These are phyloP conservation scores for Aaosphaeria arxii DNA, from an alignment of 2,329 filamentous ascomycete genomes.

Conservation along the genomic window DNA sequence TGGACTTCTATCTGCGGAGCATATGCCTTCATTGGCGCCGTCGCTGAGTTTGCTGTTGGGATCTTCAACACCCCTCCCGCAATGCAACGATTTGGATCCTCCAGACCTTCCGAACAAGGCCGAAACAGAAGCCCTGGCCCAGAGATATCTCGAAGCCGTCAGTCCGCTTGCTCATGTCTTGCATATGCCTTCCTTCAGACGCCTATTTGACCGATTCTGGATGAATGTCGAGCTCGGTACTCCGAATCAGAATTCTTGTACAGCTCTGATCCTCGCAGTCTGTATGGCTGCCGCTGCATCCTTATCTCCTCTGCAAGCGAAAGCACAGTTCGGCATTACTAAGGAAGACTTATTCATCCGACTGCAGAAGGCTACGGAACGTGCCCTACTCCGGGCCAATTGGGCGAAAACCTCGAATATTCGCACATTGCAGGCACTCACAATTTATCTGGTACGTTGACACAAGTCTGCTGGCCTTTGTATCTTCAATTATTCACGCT, in stretches of 20 bases:
- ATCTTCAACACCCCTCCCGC: slow-evolving; percentile 24
- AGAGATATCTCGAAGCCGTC: slow-evolving; percentile 34
- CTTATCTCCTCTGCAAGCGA: slow-evolving; percentile 36
- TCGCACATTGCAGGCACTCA: slow-evolving; percentile 34
- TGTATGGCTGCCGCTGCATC: slow-evolving; percentile 38
- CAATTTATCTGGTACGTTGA: slow-evolving; percentile 32
- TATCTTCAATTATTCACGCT: slow-evolving; percentile 4
- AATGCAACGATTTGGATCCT: slow-evolving; percentile 25
- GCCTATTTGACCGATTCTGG: slow-evolving; percentile 37
- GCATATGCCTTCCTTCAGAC: slow-evolving; percentile 36
- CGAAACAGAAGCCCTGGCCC: slow-evolving; percentile 33
- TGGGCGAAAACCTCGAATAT: slow-evolving; percentile 40
- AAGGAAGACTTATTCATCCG: slow-evolving; percentile 35
- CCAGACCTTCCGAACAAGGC: slow-evolving; percentile 33
- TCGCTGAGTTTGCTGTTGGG: slow-evolving; percentile 34
- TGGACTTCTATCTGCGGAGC: slow-evolving; percentile 32
- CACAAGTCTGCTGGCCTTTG: neutral
- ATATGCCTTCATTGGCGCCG: slow-evolving; percentile 36
- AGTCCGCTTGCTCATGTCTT: slow-evolving; percentile 37
- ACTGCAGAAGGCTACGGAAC: slow-evolving; percentile 36
- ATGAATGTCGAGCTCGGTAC: slow-evolving; percentile 34
- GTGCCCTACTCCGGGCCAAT: slow-evolving; percentile 33
- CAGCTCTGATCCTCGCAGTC: slow-evolving; percentile 33
- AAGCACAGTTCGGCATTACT: slow-evolving; percentile 37
- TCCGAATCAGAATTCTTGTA: slow-evolving; percentile 35